Conservation (phyloP, 495 filamentous ascomycete species). For the Penicillium lagena region DNA sequence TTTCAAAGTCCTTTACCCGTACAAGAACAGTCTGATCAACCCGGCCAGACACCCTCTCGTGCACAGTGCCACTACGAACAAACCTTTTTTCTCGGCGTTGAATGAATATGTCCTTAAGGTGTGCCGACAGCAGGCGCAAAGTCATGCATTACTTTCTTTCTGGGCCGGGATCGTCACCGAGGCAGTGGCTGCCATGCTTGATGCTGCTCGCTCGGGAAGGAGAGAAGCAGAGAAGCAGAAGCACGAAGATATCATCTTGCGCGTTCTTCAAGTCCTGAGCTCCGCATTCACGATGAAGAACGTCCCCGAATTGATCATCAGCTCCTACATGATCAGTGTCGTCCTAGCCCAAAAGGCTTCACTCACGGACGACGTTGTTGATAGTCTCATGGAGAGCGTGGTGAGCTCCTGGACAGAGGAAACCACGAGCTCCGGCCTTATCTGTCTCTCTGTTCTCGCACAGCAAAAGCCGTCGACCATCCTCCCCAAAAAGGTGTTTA, state of each 20-base stretch:
- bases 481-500: conserved; percentile 62
- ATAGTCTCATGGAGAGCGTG: conserved; percentile 80
- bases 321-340: conserved; percentile 83
- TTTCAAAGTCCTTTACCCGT: conserved; percentile 81
- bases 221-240: conserved; percentile 60
- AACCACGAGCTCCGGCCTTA: conserved; percentile 64
- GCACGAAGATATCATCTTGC: conserved; percentile 70
- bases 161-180: conserved; percentile 83
- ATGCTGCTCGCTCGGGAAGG: conserved; percentile 64
- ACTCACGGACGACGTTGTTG: conserved; percentile 66
- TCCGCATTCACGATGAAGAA: conserved; percentile 67
- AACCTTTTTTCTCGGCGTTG: conserved; percentile 60
- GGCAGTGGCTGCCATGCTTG: conserved; percentile 71
- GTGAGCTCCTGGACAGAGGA: conserved; percentile 66
- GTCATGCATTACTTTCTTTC: conserved; percentile 72
- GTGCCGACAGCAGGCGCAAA: conserved; percentile 59
- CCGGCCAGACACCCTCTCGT: conserved; percentile 76
- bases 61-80: conserved; percentile 68
- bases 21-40: conserved; percentile 63
- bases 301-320: conserved; percentile 68
- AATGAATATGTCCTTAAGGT: conserved; percentile 69
- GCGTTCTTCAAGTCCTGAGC: conserved; percentile 68
- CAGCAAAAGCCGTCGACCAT: conserved; percentile 55
- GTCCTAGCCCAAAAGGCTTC: conserved; percentile 75
- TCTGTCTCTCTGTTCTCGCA: conserved; percentile 73